Evolutionary conservation across 2,329 filamentous ascomycete species (phyloP), one percentile per base, ranked within the genome.

Genomic region (Knoxdaviesia proteae): DNA sequence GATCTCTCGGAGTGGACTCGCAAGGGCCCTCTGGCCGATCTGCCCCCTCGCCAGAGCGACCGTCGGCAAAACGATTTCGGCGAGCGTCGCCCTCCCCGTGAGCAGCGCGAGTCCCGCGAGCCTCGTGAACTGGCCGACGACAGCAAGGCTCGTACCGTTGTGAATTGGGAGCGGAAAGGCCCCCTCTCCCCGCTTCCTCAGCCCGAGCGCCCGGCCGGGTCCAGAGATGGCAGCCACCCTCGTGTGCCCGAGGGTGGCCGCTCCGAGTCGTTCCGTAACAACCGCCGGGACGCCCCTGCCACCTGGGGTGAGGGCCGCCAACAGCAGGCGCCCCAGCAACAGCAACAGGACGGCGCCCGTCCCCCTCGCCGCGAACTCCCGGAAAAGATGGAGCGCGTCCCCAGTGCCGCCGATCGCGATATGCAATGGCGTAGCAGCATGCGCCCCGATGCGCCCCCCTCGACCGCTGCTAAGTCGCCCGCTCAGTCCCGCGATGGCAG

Each of bases 141-240:
- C 57, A 80, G 80, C 50, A 87, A 83, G 58, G 62, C 75, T 44
- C 77, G 84, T 45, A 83, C 92, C 57, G 80, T 90, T 50, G 71
- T 74, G 51, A 92, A 84, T 60, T 98, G 90, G 90, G 88, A 94
- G 62, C 82, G 90, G 52, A 90, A 83, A 56, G 90, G 90, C 8
- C 90, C 90, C 35, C 68, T 96, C 44, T 83, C 88, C 37, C 84
- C 88, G 29, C 67, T 63, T 50, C 67, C 67, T 42, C 69, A 64
- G 46, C 50, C 62, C 39, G 71, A 77, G 48, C 64, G 65, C 44
- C 51, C 57, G 20, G 57, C 61, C 30, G 62, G 59, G 41, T 65
- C 67, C 42, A 67, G 73, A 47, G 72, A 76, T 36, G 68, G 63
- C 46, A 69, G 68, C 56, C 67, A 67, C 33, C 59, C 68, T 36